Conservation (phyloP, 805 yeast species). For the Cyberlindnera mrakii region DNA sequence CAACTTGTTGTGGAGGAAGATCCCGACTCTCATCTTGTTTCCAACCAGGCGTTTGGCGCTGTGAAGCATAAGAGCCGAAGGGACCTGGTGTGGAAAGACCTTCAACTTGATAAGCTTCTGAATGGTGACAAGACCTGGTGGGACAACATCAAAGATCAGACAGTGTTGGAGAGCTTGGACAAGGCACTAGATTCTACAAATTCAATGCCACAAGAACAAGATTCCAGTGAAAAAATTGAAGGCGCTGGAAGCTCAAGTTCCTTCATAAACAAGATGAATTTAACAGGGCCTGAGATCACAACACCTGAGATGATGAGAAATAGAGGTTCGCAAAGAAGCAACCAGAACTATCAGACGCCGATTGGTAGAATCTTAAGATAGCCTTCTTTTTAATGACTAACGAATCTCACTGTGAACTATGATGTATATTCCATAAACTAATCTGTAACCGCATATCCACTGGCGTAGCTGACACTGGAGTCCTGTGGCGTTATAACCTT, state of each 20-base stretch:
- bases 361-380: constrained; percentile 17
- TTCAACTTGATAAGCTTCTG: constrained; percentile 20
- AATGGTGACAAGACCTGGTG: constrained; percentile 16
- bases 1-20: constrained; percentile 13
- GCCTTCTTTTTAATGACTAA: not conserved
- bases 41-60: constrained; percentile 22
- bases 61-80: constrained; percentile 12
- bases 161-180: constrained; percentile 14
- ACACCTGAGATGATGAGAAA: constrained; percentile 22
- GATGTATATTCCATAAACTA: not conserved
- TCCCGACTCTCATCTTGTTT: constrained; percentile 5
- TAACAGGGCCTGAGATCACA: constrained; percentile 11
- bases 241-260: not conserved
- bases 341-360: constrained; percentile 21
- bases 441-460: constrained; percentile 45
- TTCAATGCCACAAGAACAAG: not conserved
- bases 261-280: not conserved
- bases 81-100: constrained; percentile 24
- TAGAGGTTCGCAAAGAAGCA: constrained; percentile 12
- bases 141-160: constrained; percentile 7
- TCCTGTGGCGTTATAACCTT: constrained; percentile 42
- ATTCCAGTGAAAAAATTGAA: not conserved
- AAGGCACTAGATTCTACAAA: not conserved
- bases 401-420: not conserved
- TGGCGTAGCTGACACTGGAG: constrained; percentile 87